Evolutionary conservation across 108 stramenopile species (phyloP).

Genomic region (Skeletonema potamos): DNA sequence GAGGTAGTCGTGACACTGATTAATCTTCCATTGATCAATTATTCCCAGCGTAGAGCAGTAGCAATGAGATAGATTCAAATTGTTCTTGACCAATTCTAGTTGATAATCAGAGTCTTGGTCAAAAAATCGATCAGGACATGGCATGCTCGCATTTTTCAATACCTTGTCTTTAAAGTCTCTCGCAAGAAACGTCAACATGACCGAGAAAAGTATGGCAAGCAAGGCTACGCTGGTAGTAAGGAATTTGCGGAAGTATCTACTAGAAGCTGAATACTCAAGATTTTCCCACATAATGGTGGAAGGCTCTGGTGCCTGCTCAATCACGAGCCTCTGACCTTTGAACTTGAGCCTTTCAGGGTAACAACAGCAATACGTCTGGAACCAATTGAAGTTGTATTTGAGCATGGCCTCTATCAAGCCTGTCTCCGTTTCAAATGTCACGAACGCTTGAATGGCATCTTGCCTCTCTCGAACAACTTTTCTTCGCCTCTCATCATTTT

Average conservation of each 20-base stretch:
- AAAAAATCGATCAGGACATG: conserved; percentile 43
- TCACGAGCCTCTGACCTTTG: conserved; percentile 41
- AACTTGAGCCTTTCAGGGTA: conserved; percentile 49
- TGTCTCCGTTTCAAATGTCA: conserved; percentile 57
- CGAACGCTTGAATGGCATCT: conserved; percentile 60
- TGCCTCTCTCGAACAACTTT: conserved; percentile 24
- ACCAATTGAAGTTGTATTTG: conserved; percentile 51
- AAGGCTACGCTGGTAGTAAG: conserved; percentile 51
- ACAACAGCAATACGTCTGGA: conserved; percentile 37
- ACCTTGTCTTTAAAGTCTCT: conserved; percentile 51
- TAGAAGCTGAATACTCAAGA: conserved; percentile 36
- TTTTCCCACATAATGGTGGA: conserved; percentile 78
- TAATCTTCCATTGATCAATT: conserved; percentile 36
- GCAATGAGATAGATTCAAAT: conserved; percentile 45
- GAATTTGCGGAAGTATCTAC: conserved; percentile 44
- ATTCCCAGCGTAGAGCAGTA: conserved; percentile 44
- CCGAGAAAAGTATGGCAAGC: conserved; percentile 47
- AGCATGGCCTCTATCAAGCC: conserved; percentile 51
- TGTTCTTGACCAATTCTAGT: conserved; percentile 22
- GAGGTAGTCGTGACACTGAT: conserved; percentile 44
- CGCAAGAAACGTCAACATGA: conserved; percentile 53
- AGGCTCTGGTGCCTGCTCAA: conserved; percentile 60
- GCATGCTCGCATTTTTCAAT: conserved; percentile 20
- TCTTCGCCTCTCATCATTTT: conserved; percentile 38
- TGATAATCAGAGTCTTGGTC: conserved; percentile 25